phyloP scores from a whole-genome alignment of 2,329 filamentous ascomycete genomes.

The Hymenotorrendiella dingleyae region DNA sequence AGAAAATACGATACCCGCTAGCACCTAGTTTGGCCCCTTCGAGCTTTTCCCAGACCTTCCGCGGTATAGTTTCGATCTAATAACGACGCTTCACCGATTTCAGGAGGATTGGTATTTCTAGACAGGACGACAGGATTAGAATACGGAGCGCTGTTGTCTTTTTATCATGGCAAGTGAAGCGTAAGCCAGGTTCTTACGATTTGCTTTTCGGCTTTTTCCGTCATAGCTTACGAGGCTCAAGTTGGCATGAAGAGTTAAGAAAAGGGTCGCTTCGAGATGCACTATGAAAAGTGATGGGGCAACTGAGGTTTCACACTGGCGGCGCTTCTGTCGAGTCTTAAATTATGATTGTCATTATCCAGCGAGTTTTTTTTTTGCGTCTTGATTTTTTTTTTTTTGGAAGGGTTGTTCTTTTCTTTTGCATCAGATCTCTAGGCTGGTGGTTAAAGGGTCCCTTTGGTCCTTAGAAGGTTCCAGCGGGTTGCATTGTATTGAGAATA shows the following conservation, averaged over 20 bases:
- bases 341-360: conserved; percentile 28
- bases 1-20: conserved; percentile 11
- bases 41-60: too few relatives aligned
- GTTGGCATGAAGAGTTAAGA: conserved; percentile 5
- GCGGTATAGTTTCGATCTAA: too few relatives aligned
- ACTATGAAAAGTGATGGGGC: too few relatives aligned
- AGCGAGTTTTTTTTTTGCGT: conserved; percentile 22
- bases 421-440: conserved; percentile 25
- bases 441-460: too few relatives aligned
- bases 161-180: too few relatives aligned
- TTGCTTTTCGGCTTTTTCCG: conserved; percentile 8
- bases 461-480: conserved; percentile 24
- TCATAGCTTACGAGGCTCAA: too few relatives aligned
- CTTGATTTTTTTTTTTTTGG: conserved; percentile 6
- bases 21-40: conserved; percentile 19
- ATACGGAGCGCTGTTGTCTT: too few relatives aligned
- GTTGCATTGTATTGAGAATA: conserved; percentile 25
- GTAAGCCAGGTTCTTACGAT: background rate
- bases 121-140: too few relatives aligned
- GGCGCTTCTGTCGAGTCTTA: conserved; percentile 18
- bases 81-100: too few relatives aligned
- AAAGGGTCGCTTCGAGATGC: too few relatives aligned
- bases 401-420: conserved; percentile 25
- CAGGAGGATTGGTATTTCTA: too few relatives aligned
- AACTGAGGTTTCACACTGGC: conserved; percentile 12